Evolutionary conservation across 2,329 filamentous ascomycete genomes (phyloP), one percentile per base, ranked within the genome.

Genomic region (Diaporthe citriasiana): DNA sequence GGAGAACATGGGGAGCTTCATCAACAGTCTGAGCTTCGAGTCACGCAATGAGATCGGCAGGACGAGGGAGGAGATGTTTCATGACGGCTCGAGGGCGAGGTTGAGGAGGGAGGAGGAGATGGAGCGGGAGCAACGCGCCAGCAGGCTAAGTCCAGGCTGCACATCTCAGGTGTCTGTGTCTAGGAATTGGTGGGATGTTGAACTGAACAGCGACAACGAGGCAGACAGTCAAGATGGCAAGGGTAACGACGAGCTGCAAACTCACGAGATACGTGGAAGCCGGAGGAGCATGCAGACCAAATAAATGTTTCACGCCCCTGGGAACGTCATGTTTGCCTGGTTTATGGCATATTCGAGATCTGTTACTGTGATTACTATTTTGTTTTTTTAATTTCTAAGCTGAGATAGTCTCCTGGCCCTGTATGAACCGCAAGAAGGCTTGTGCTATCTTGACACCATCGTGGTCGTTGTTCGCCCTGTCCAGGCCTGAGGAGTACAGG

Each of bases 371-470:
- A 47, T 40, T 65, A 47, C 42, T 17, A 57, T 38, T 47, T 47
- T 12, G 38, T 50, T 38, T 50, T 38, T 33, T 19, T 9, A 25
- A 22, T 13, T n/a, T 45, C 25, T 78, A 69, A 30, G 40, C 57
- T 10, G 22, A 47, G 47, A n/a, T 4, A 22, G 19, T 59, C 80
- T 75, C 51, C 72, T 77, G 59, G 63, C 72, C 92, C 63, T 91
- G 84, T 78, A 97, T 82, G 78, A 98, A 98, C 57, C 88, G 89
- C 79, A 98, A 81, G 81, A 98, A 97, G 0, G 91, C 92, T 76
- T 88, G 87, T 0, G 91, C 93, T 71, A 98, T 91, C 4, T 87
- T 84, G n/a, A 97, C 86, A 1, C 96, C 95, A 81, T 98, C 95
- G 76, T 98, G 95, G 71, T 89, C 86, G 45, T 91, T 87, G 12